These are phyloP conservation scores for Stenocarpella maydis DNA, from an alignment of 2,329 filamentous ascomycete genomes.

Conservation along the genomic window DNA sequence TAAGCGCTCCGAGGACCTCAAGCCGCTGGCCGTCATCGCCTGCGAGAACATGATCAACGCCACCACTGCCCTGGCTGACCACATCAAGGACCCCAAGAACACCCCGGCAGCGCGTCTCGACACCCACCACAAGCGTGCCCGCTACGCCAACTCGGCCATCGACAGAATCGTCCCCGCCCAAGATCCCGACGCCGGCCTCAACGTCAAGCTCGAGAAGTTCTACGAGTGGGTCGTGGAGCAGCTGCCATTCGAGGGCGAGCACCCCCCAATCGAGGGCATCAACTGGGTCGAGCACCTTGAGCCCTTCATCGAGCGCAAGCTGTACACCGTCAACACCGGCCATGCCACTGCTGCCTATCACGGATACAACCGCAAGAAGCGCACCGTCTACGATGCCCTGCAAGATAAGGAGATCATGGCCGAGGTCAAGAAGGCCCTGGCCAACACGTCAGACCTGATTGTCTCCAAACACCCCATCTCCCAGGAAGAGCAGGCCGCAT, in stretches of 20 bases:
- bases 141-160: conserved; percentile 97
- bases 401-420: conserved; percentile 80
- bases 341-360: conserved; percentile 97
- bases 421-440: conserved; percentile 80
- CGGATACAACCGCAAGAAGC: conserved; percentile 85
- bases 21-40: conserved; percentile 89
- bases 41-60: conserved; percentile 98
- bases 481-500: conserved; percentile 78
- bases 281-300: conserved; percentile 92
- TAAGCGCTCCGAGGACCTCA: conserved; percentile 67
- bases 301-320: conserved; percentile 98
- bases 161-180: conserved; percentile 97
- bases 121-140: conserved; percentile 76
- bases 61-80: conserved; percentile 83
- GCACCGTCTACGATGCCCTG: conserved; percentile 89
- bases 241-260: conserved; percentile 78
- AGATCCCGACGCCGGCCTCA: conserved; percentile 78
- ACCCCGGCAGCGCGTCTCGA: conserved; percentile 73
- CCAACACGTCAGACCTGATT: conserved; percentile 88
- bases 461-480: conserved; percentile 85
- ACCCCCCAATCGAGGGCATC: conserved; percentile 83
- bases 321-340: conserved; percentile 98
- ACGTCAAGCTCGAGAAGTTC: conserved; percentile 98
- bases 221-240: conserved; percentile 98
- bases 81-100: conserved; percentile 80